Percentiles rank a stretch among this genome's conserved stretches.
Conservation (phyloP, 2,329 filamentous ascomycete species). For the Fusarium sp. region DNA sequence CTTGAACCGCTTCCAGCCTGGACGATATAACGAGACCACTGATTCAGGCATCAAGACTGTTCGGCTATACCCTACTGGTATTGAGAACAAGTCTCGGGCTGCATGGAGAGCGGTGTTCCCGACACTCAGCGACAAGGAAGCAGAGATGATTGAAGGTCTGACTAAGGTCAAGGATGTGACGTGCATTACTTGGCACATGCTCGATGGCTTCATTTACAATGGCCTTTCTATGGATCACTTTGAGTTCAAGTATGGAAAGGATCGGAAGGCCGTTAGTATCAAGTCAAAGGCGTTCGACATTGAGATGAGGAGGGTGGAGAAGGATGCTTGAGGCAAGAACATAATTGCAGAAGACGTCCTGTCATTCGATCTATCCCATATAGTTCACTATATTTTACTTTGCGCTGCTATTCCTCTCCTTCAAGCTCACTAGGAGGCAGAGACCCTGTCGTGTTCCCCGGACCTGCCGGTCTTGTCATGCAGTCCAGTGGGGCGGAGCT, state of each 20-base stretch:
- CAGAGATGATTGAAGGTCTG: not conserved
- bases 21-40: not conserved
- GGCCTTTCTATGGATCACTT: not conserved
- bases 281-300: not conserved
- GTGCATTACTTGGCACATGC: constrained; percentile 2
- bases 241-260: not conserved
- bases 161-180: not conserved
- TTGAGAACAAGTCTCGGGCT: not conserved
- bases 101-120: constrained; percentile 6
- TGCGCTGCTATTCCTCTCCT: fast-evolving
- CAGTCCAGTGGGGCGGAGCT: not conserved
- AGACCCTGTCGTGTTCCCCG: fast-evolving
- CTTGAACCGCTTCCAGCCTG: not conserved
- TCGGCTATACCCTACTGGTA: not conserved
- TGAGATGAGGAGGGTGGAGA: not conserved
- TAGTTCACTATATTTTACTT: fast-evolving
- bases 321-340: not conserved
- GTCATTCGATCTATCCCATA: fast-evolving
- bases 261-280: not conserved
- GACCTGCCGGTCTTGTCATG: not conserved
- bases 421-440: fast-evolving
- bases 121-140: not conserved
- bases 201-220: constrained; percentile 3
- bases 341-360: fast-evolving
- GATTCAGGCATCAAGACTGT: not conserved